These are phyloP conservation scores for Zymoseptoria crescenta DNA, from an alignment of 2,329 filamentous ascomycete species.

Conservation along the genomic window DNA sequence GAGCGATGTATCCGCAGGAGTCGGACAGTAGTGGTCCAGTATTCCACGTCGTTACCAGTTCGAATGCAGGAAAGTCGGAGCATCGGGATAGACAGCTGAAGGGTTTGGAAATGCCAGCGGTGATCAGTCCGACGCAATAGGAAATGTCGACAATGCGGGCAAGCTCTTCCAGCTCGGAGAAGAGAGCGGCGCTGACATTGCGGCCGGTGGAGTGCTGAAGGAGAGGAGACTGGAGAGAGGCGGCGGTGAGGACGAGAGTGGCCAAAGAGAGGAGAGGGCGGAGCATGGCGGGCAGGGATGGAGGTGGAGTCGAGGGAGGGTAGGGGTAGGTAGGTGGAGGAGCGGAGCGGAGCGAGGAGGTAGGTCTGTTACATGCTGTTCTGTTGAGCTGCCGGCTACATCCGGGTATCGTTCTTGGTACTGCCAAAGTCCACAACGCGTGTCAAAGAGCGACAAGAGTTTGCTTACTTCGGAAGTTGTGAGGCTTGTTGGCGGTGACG, in stretches of 20 bases:
- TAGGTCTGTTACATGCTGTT: too few species aligned
- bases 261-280: constrained; percentile 19
- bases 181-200: constrained; percentile 56
- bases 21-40: constrained; percentile 81
- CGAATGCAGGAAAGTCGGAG: constrained; percentile 69
- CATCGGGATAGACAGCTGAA: constrained; percentile 83
- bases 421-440: too few species aligned
- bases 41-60: constrained; percentile 79
- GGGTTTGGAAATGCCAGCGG: constrained; percentile 72
- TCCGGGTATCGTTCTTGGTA: too few species aligned
- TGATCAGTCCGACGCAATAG: constrained; percentile 83
- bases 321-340: not conserved
- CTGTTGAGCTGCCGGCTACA: too few species aligned
- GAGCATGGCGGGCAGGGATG: constrained; percentile 9
- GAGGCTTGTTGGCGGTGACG: too few species aligned
- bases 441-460: too few species aligned
- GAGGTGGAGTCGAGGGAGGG: constrained; percentile 6
- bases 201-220: constrained; percentile 27
- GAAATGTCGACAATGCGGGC: constrained; percentile 89
- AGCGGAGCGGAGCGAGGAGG: not conserved
- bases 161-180: constrained; percentile 74
- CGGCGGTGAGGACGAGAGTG: constrained; percentile 9
- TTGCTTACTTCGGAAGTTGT: too few species aligned
- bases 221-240: constrained; percentile 26
- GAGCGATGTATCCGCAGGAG: constrained; percentile 85